Conservation (phyloP, 208 protist genomes). For the Acanthamoeba triangularis region DNA sequence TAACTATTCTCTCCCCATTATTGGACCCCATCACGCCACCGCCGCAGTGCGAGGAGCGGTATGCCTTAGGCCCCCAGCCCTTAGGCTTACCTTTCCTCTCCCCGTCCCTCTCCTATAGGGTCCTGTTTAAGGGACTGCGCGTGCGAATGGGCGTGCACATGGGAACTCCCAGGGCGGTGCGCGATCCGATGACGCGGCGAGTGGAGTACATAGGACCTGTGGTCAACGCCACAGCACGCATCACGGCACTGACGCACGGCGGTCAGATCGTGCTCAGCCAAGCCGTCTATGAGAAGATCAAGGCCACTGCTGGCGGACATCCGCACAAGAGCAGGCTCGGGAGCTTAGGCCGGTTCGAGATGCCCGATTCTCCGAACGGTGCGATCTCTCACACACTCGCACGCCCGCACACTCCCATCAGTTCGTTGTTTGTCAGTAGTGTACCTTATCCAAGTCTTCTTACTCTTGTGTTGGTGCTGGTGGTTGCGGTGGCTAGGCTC, state of each 20-base stretch:
- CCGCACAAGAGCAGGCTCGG: not conserved
- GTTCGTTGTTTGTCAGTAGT: too few species aligned
- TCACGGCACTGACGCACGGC: not conserved
- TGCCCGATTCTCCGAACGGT: not conserved
- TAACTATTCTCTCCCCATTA: too few species aligned
- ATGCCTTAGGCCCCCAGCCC: too few species aligned
- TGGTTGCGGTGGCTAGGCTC: not conserved
- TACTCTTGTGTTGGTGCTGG: not conserved
- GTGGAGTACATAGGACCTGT: slow-evolving; percentile 35
- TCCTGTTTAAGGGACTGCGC: not conserved
- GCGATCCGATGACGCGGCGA: slow-evolving; percentile 10
- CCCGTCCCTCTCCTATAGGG: not conserved
- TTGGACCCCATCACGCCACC: too few species aligned
- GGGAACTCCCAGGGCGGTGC: not conserved
- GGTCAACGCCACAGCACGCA: not conserved
- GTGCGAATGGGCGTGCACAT: slow-evolving; percentile 26
- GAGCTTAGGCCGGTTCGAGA: not conserved
- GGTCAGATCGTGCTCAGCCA: slow-evolving; percentile 8
- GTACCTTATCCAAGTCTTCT: too few species aligned
- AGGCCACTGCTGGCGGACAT: not conserved
- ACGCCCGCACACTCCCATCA: not conserved
- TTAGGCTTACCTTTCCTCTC: too few species aligned
- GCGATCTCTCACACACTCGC: not conserved
- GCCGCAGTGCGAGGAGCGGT: too few species aligned
- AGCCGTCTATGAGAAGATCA: not conserved